phyloP scores from a whole-genome alignment of 768 basidiomycete species.

The Leucogyrophana mollusca region DNA sequence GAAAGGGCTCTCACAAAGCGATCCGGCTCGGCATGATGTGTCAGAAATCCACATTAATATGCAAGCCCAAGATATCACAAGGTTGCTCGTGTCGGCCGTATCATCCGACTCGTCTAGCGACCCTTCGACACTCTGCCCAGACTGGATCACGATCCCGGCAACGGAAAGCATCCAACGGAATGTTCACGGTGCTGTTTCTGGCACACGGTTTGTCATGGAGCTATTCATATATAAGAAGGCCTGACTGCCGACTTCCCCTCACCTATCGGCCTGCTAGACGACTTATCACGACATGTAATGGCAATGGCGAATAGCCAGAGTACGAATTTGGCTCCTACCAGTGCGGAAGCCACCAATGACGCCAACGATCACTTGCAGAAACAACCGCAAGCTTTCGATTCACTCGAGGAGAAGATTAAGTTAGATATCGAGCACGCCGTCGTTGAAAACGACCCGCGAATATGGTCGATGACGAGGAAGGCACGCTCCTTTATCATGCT shows the following conservation, averaged over 20 bases:
- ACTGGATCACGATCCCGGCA: too few species aligned
- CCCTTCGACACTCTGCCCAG: neutral
- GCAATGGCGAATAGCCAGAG: constrained; percentile 3
- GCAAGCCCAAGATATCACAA: too few species aligned
- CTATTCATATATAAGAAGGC: neutral
- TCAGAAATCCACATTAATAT: too few species aligned
- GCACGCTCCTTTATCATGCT: constrained; percentile 27
- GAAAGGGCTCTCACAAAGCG: too few species aligned
- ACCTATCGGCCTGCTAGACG: neutral
- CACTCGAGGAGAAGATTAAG: constrained; percentile 3
- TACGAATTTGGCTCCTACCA: neutral
- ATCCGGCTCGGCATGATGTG: too few species aligned
- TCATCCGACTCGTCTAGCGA: neutral
- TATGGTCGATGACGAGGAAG: constrained; percentile 58
- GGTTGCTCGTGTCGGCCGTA: neutral
- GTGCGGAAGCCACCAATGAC: neutral
- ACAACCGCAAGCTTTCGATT: neutral
- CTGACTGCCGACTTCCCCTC: neutral
- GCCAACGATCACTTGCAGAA: neutral
- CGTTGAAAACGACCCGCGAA: constrained; percentile 62
- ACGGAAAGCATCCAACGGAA: neutral
- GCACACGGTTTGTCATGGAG: neutral
- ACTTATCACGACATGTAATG: constrained; percentile 5
- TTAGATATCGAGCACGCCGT: constrained; percentile 37
- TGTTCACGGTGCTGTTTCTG: neutral